These are phyloP conservation scores for Zygosaccharomyces sapae DNA, from an alignment of 1,139 yeast species.

Conservation along the genomic window DNA sequence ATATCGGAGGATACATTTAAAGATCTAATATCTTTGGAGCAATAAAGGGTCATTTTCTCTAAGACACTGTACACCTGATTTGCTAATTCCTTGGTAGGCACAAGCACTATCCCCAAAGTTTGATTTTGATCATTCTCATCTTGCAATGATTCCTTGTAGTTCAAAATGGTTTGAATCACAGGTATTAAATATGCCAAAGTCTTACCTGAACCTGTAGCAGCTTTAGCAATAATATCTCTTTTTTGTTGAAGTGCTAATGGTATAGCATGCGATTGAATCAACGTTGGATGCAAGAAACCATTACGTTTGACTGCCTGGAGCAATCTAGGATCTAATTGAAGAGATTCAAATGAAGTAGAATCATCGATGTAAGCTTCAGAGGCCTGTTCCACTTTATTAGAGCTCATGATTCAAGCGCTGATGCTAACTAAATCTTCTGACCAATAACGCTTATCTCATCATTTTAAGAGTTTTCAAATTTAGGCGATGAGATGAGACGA, in stretches of 20 bases:
- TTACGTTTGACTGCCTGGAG: conserved; percentile 77
- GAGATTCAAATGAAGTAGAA: conserved; percentile 62
- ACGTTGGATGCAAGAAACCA: conserved; percentile 81
- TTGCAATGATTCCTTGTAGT: conserved; percentile 32
- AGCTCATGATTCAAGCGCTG: conserved; percentile 11
- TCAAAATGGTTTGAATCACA: conserved; percentile 62
- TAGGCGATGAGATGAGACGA: conserved; percentile 24
- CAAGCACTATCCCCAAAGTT: conserved; percentile 58
- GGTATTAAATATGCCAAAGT: conserved; percentile 83
- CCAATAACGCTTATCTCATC: neutral
- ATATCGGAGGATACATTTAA: conserved; percentile 72
- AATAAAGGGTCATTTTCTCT: conserved; percentile 62
- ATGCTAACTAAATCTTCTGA: neutral
- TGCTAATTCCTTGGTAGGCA: conserved; percentile 82
- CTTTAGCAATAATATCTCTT: conserved; percentile 82
- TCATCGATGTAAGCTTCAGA: conserved; percentile 68
- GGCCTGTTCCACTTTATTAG: conserved; percentile 34
- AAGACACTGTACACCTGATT: conserved; percentile 75
- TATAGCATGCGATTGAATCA: conserved; percentile 86
- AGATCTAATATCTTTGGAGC: conserved; percentile 60
- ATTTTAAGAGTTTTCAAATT: neutral
- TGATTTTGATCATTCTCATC: conserved; percentile 28
- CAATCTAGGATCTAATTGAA: conserved; percentile 74
- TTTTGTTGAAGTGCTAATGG: conserved; percentile 85
- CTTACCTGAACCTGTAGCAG: conserved; percentile 89